phyloP scores from a whole-genome alignment of 805 yeast species.

The Candida ponderosae region DNA sequence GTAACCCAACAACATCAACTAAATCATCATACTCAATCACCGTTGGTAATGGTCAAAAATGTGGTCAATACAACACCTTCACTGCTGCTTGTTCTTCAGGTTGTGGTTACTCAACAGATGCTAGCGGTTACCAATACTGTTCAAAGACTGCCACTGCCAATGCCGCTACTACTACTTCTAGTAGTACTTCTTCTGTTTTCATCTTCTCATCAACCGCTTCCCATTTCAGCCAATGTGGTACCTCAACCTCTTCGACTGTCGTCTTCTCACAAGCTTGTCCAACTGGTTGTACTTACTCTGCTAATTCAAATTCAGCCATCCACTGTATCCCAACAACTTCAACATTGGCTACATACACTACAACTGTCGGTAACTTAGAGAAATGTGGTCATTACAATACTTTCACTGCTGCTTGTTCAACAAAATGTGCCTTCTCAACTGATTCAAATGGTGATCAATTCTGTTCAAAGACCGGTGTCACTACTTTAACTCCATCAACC shows the following conservation, averaged over 20 bases:
- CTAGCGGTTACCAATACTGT: not conserved
- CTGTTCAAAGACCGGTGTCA: not conserved
- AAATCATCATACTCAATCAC: not conserved
- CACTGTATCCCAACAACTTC: not conserved
- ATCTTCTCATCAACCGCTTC: no score
- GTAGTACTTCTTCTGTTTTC: no score
- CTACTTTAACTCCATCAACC: not conserved
- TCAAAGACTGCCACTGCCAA: not conserved
- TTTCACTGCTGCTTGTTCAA: not conserved
- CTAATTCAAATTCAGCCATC: no score
- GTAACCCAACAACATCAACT: not conserved
- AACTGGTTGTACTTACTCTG: not conserved
- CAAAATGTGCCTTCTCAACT: not conserved
- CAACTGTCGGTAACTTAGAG: not conserved
- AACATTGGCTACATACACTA: not conserved
- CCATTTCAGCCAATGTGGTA: not conserved
- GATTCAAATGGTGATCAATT: not conserved
- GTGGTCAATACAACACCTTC: not conserved
- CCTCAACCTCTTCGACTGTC: not conserved
- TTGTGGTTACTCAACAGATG: not conserved
- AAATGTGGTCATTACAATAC: not conserved
- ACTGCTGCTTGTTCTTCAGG: not conserved
- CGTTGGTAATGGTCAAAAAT: not conserved
- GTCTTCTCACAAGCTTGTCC: not conserved
- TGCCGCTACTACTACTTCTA: not conserved